Base-by-base conservation (phyloP, 176 grass and related monocot species). In the Dactylis glomerata region DNA sequence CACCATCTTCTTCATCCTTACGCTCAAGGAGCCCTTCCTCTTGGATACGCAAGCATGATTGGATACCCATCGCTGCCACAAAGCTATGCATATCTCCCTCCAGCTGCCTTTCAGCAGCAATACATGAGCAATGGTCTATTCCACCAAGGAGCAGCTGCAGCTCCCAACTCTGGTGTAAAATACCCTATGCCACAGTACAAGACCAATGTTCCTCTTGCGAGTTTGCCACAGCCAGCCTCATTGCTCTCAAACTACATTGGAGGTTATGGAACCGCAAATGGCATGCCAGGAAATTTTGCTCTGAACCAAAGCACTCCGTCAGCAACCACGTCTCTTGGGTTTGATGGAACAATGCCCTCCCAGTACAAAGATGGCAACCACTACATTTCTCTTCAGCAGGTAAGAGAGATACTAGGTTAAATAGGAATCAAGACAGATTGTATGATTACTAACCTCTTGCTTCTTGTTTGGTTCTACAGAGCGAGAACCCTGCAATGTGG, bases 101-200 rank as follows among this genome's bases (percentile, higher is more conserved):
- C 88, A 32, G 82, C 77, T 80, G 85, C 92, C 19, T 94, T 87
- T 70, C 93, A 95, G 79, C 93, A 92, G 57, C 69, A 83, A 75
- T 92, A 88, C 80, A 68, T 92, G 40, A 86, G 82, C 77, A 90
- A 70, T 27, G 87, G 87, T 65, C 50, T 87, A 36, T 95, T 92
- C 83, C 90, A 92, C 57, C 93, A 95, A 88, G 54, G 83, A 50
- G 83, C 90, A 78, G 76, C 90, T 20, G 78, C 85, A 63, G 80
- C 84, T 63, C 90, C 93, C 55, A 88, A 76, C 69, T 63, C 90
- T 11, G 81, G 86, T 16, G 19, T 95, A 38, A 92, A 95, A 83
- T 95, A 92, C 52, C 77, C 90, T 64, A 77, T 92, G 65, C 90
- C 93, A 82, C 93, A 88, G 62, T 95, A 92, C 81, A 95, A 95